phyloP scores from a whole-genome alignment of 2,329 filamentous ascomycete species.

The Bipolaris victoriae region DNA sequence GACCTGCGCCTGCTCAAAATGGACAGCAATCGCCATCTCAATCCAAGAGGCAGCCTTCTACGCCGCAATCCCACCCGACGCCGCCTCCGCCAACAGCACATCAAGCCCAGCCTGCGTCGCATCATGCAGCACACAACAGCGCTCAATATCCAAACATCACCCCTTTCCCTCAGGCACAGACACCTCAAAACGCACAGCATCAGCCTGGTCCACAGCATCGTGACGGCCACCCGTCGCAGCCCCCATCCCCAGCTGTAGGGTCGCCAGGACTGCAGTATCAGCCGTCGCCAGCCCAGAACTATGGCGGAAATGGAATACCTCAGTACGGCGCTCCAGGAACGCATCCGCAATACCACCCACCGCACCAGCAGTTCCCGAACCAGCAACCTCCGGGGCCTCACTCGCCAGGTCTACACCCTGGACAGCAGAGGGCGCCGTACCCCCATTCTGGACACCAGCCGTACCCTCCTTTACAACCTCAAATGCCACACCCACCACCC shows the following conservation, averaged over 20 bases:
- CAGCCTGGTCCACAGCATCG: slow-evolving; percentile 20
- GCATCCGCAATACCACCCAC: slow-evolving; percentile 38
- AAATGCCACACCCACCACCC: slow-evolving; percentile 46
- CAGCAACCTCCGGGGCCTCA: slow-evolving; percentile 37
- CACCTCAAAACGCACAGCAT: slow-evolving; percentile 1
- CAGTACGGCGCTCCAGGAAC: slow-evolving; percentile 37
- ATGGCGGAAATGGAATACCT: slow-evolving; percentile 30
- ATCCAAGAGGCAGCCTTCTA: slow-evolving; percentile 35
- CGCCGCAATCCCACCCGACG: slow-evolving; percentile 25
- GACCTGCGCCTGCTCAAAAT: slow-evolving; percentile 16
- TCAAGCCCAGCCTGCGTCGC: slow-evolving; percentile 31
- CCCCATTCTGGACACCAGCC: slow-evolving; percentile 38
- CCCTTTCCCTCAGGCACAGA: slow-evolving; percentile 42
- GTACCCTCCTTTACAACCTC: slow-evolving; percentile 41
- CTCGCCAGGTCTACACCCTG: slow-evolving; percentile 41
- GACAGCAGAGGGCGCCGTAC: slow-evolving; percentile 41
- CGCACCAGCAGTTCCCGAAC: slow-evolving; percentile 34
- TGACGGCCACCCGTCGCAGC: slow-evolving; percentile 26
- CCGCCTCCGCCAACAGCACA: slow-evolving; percentile 21
- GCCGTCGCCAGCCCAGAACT: slow-evolving; percentile 33
- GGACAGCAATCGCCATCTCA: slow-evolving; percentile 35
- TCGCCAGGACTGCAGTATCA: slow-evolving; percentile 44
- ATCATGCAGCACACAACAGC: slow-evolving; percentile 33
- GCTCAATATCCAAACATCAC: slow-evolving; percentile 47
- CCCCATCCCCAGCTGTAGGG: slow-evolving; percentile 44